Percentiles rank a stretch among this genome's conserved stretches.
These are phyloP conservation scores for Vitis rotundifolia DNA, from an alignment of 164 flowering plant species.

Conservation along the genomic window DNA sequence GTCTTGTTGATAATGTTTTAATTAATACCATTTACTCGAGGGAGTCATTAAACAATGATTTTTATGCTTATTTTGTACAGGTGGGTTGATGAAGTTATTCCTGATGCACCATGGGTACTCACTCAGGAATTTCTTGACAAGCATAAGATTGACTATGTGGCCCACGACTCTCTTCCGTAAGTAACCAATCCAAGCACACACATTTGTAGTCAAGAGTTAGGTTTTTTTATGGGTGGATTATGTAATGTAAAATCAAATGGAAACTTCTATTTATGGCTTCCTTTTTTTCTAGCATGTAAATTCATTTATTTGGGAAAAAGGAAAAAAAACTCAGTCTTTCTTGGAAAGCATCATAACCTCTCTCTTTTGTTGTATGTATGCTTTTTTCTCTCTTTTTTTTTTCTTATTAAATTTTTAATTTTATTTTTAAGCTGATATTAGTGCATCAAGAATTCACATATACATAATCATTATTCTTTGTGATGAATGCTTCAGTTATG, in stretches of 20 bases:
- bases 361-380: too few relatives aligned
- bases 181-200: constrained; percentile 21
- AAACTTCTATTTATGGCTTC: not conserved
- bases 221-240: not conserved
- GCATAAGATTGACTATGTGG: constrained; percentile 87
- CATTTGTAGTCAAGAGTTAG: not conserved
- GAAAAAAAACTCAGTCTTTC: too few relatives aligned
- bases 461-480: not conserved
- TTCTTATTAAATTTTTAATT: not conserved
- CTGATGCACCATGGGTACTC: constrained; percentile 98
- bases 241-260: too few relatives aligned
- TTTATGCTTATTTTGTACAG: constrained; percentile 31
- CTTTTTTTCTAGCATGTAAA: not conserved
- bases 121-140: constrained; percentile 82
- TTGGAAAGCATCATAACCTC: too few relatives aligned
- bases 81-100: constrained; percentile 99
- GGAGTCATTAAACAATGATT: not conserved
- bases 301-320: too few relatives aligned
- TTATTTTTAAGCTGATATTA: not conserved
- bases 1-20: too few relatives aligned
- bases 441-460: not conserved
- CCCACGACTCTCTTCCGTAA: constrained; percentile 99
- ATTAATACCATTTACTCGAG: too few relatives aligned
- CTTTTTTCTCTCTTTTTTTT: not conserved
- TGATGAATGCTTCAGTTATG: constrained; percentile 46